These are phyloP conservation scores for Candolleomyces aberdarensis DNA, from an alignment of 768 basidiomycete species.

Conservation along the genomic window DNA sequence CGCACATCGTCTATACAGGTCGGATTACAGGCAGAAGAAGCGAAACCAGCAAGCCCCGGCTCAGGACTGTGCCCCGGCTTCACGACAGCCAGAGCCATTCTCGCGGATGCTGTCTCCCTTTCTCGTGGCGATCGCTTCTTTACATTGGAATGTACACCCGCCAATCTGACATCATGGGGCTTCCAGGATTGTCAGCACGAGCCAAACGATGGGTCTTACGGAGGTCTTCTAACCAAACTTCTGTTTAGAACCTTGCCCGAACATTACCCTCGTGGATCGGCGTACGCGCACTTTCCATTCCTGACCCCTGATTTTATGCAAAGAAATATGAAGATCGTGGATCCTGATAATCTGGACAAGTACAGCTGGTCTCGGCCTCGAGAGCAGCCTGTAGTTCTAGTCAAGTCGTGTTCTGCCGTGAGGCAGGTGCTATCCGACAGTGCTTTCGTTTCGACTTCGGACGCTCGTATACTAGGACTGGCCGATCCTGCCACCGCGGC, in stretches of 20 bases:
- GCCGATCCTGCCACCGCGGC: slow-evolving; percentile 22
- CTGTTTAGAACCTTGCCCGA: slow-evolving; percentile 71
- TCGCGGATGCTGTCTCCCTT: slow-evolving; percentile 74
- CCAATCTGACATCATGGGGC: slow-evolving; percentile 80
- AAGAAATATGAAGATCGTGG: slow-evolving; percentile 30
- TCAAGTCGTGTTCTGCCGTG: slow-evolving; percentile 33
- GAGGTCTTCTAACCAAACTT: slow-evolving; percentile 71
- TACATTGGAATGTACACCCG: slow-evolving; percentile 75
- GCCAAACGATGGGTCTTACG: slow-evolving; percentile 64
- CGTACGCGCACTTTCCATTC: slow-evolving; percentile 83
- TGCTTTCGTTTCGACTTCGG: slow-evolving; percentile 31
- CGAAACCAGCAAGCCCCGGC: slow-evolving; percentile 61
- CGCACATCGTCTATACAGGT: slow-evolving; percentile 30
- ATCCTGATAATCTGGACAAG: slow-evolving; percentile 27
- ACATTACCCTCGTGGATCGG: slow-evolving; percentile 60
- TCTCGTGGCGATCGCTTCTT: slow-evolving; percentile 79
- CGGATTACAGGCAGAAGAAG: slow-evolving; percentile 70
- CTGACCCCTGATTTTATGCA: slow-evolving; percentile 54
- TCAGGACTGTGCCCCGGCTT: slow-evolving; percentile 80
- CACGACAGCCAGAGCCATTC: slow-evolving; percentile 82
- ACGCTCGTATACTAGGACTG: slow-evolving; percentile 28
- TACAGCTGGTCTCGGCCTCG: slow-evolving; percentile 56
- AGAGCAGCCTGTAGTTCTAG: slow-evolving; percentile 17
- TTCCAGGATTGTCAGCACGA: slow-evolving; percentile 68
- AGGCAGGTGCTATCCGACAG: slow-evolving; percentile 29